Conservation (phyloP, 331 rosid genomes). For the Rosa hybrid region DNA sequence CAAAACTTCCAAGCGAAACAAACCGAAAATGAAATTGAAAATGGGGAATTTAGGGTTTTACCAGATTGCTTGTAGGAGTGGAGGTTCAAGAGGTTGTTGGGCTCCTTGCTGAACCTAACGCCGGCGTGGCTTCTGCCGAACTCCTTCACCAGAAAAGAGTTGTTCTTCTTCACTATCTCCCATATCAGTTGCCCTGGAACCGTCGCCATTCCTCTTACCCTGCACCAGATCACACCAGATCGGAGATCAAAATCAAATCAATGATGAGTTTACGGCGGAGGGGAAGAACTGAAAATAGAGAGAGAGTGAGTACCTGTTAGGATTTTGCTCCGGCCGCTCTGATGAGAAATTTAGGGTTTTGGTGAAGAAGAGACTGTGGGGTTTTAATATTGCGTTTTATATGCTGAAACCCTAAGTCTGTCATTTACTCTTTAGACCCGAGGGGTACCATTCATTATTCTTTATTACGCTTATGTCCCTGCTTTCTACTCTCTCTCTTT, state of each 20-base stretch:
- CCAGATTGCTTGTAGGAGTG: conserved; percentile 86
- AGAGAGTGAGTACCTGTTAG: conserved; percentile 9
- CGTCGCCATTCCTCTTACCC: conserved; percentile 63
- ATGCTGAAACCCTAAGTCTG: conserved; percentile 52
- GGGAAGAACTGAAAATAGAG: neutral
- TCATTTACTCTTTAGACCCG: conserved; percentile 11
- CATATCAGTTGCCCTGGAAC: conserved; percentile 90
- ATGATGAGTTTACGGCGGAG: neutral
- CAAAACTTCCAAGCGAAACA: neutral
- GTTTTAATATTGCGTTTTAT: conserved; percentile 35
- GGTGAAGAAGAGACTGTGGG: neutral
- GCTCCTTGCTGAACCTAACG: conserved; percentile 82
- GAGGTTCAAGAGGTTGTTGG: conserved; percentile 85
- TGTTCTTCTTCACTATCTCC: conserved; percentile 98
- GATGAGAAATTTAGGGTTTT: conserved; percentile 8
- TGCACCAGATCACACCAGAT: conserved; percentile 25
- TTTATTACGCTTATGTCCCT: conserved; percentile 16
- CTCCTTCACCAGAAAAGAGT: conserved; percentile 81
- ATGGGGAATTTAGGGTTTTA: conserved; percentile 13
- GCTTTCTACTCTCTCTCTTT: neutral
- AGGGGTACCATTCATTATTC: conserved; percentile 9
- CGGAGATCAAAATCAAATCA: conserved; percentile 9
- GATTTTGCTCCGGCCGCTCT: conserved; percentile 24
- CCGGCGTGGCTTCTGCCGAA: conserved; percentile 81
- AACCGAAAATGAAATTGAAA: neutral